Percentiles rank a stretch among this genome's conserved stretches.
Conservation (phyloP, 192 early-diverging fungal genomes). For the Coemansia reversa region DNA sequence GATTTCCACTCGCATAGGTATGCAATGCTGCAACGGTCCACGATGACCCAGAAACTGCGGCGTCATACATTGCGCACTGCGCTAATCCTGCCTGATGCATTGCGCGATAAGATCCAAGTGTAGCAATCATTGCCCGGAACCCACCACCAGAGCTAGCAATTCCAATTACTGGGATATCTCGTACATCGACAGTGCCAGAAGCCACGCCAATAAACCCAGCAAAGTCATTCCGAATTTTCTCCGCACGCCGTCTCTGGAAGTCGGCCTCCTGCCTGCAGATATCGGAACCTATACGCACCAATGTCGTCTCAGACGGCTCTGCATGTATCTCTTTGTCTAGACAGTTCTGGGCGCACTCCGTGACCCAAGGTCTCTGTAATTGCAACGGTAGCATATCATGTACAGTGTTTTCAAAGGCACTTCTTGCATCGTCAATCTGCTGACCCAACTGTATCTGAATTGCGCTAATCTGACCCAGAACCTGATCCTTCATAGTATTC, state of each 20-base stretch:
- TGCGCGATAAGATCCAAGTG: slow-evolving; percentile 65
- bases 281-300: slow-evolving; percentile 29
- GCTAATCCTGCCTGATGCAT: slow-evolving; percentile 65
- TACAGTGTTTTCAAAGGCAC: slow-evolving; percentile 21
- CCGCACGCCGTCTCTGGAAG: slow-evolving; percentile 23
- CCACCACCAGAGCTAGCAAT: slow-evolving; percentile 81
- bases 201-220: slow-evolving; percentile 74
- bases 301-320: slow-evolving; percentile 27
- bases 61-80: slow-evolving; percentile 71
- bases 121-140: slow-evolving; percentile 79
- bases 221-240: slow-evolving; percentile 62
- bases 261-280: slow-evolving; percentile 35
- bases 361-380: slow-evolving; percentile 40
- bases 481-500: slow-evolving; percentile 17
- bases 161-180: slow-evolving; percentile 71
- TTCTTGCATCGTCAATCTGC: slow-evolving; percentile 25
- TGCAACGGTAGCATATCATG: slow-evolving; percentile 42
- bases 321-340: slow-evolving; percentile 35
- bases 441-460: slow-evolving; percentile 20
- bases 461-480: slow-evolving; percentile 24
- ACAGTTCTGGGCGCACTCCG: slow-evolving; percentile 31
- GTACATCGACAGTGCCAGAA: slow-evolving; percentile 59
- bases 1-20: slow-evolving; percentile 32
- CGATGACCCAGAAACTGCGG: slow-evolving; percentile 58
- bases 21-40: slow-evolving; percentile 45